Percentiles rank a stretch among this genome's conserved stretches.
phyloP scores from a whole-genome alignment of 371 early-diverging fungal genomes.

The Actinomortierella ambigua region DNA sequence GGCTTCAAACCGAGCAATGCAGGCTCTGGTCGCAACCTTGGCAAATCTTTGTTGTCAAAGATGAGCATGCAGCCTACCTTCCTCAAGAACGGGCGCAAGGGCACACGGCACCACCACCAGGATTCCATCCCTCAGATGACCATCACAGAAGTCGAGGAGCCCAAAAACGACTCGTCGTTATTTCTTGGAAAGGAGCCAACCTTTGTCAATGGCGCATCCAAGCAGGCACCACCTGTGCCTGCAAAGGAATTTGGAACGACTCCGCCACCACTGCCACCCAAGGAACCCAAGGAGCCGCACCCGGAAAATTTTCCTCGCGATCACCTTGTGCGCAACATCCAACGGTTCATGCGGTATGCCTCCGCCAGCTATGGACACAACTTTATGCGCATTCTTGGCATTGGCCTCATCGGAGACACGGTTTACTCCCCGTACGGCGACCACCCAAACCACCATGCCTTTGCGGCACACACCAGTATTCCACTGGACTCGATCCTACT shows the following conservation, averaged over 20 bases:
- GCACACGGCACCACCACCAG: conserved; percentile 4
- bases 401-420: conserved; percentile 63
- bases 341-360: conserved; percentile 78
- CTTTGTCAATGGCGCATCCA: too few relatives aligned
- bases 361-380: conserved; percentile 82
- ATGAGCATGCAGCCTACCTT: conserved; percentile 26
- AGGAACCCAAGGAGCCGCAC: conserved; percentile 39
- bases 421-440: conserved; percentile 56
- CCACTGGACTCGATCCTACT: conserved; percentile 68
- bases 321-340: conserved; percentile 70
- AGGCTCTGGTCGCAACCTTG: conserved; percentile 24
- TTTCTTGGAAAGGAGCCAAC: too few relatives aligned
- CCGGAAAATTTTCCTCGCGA: conserved; percentile 63
- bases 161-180: conserved; percentile 18
- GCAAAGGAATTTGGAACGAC: conserved; percentile 2
- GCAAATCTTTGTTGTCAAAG: conserved; percentile 31
- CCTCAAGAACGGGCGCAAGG: conserved; percentile 31
- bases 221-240: too few relatives aligned
- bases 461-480: conserved; percentile 71
- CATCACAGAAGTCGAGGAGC: conserved; percentile 42
- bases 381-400: conserved; percentile 84
- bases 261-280: conserved; percentile 28
- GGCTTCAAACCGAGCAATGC: conserved; percentile 22
- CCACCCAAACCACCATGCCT: conserved; percentile 73
- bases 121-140: conserved; percentile 20